Percentiles rank a stretch among this genome's conserved stretches.
Conservation (phyloP, 371 early-diverging fungal genomes). For the Mortierella sp. region DNA sequence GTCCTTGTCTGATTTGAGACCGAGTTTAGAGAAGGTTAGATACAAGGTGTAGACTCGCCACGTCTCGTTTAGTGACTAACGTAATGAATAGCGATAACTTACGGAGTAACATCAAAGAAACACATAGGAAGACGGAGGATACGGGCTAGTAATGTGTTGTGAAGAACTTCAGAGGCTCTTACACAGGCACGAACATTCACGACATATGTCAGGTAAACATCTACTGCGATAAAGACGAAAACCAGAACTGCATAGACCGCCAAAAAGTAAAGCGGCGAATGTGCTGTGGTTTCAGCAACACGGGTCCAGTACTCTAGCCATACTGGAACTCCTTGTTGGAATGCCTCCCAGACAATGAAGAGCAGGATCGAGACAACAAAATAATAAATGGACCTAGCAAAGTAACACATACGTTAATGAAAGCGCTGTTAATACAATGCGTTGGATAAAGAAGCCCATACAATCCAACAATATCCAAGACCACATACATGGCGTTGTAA, state of each 20-base stretch:
- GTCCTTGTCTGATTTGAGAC: conserved; percentile 61
- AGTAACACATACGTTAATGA: not conserved
- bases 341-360: conserved; percentile 60
- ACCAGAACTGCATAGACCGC: conserved; percentile 51
- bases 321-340: conserved; percentile 69
- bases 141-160: conserved; percentile 2
- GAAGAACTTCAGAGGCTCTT: conserved; percentile 61
- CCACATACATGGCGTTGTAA: conserved; percentile 57
- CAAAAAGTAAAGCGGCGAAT: conserved; percentile 42
- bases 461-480: too few species aligned
- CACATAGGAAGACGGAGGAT: conserved; percentile 71
- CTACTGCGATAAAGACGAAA: conserved; percentile 55
- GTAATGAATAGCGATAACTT: conserved; percentile 8
- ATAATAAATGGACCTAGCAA: conserved; percentile 15
- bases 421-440: not conserved
- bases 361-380: conserved; percentile 5
- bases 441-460: too few species aligned
- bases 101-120: conserved; percentile 51
- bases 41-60: not conserved
- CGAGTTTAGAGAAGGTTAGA: not conserved
- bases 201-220: conserved; percentile 57
- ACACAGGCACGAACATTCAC: conserved; percentile 25
- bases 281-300: conserved; percentile 30
- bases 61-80: not conserved
- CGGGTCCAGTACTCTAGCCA: conserved; percentile 78